Percentiles rank a stretch among this genome's conserved stretches.
These are phyloP conservation scores for Colletotrichum sp. DNA, from an alignment of 2,329 filamentous ascomycete species.

Conservation along the genomic window DNA sequence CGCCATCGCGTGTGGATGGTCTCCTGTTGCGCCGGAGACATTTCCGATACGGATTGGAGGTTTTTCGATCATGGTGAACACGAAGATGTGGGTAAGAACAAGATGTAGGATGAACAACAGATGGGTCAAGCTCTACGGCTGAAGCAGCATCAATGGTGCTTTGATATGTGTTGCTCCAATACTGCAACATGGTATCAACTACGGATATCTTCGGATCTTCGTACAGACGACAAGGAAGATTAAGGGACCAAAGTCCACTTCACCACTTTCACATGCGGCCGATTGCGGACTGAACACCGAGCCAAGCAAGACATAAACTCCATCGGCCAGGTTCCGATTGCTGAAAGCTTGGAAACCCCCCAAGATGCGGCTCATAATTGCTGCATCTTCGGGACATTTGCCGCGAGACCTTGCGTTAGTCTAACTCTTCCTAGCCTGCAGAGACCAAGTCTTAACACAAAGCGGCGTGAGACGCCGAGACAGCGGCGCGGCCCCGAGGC, in stretches of 20 bases:
- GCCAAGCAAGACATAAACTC: neutral
- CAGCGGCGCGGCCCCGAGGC: neutral
- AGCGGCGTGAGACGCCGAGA: neutral
- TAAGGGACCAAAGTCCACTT: neutral
- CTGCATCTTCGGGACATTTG: neutral
- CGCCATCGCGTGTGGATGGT: slow-evolving; percentile 36
- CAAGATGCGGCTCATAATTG: neutral
- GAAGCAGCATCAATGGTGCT: neutral
- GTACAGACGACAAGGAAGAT: neutral
- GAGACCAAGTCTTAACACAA: neutral
- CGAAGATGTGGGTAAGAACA: neutral
- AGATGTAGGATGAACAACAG: neutral
- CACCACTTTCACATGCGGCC: neutral
- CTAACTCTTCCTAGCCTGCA: neutral
- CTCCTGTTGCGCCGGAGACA: slow-evolving; percentile 36
- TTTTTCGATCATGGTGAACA: slow-evolving; percentile 29
- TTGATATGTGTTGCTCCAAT: neutral
- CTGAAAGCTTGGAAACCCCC: neutral
- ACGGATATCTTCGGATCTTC: neutral
- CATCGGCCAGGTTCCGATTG: neutral
- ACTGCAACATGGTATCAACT: neutral
- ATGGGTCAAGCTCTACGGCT: neutral
- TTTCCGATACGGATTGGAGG: slow-evolving; percentile 23
- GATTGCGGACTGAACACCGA: neutral
- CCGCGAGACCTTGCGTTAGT: neutral